Evolutionary conservation across 2,329 filamentous ascomycete genomes (phyloP).

Genomic region (Neonectria ditissima): DNA sequence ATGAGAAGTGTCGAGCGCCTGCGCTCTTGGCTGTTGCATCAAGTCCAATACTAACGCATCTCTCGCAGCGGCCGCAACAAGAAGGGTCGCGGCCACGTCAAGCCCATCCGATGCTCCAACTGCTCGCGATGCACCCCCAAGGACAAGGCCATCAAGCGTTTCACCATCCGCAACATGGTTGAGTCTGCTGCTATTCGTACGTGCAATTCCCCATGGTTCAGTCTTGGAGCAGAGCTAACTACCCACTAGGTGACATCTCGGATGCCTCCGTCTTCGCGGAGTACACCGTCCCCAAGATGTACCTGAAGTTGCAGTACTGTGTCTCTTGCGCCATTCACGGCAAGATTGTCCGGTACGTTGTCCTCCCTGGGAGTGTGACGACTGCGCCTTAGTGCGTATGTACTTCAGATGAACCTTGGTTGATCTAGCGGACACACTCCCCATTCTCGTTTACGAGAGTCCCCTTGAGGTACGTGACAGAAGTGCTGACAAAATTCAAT

Average conservation of each 20-base stretch:
- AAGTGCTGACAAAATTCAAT: slow-evolving; percentile 69
- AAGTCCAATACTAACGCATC: slow-evolving; percentile 32
- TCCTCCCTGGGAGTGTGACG: slow-evolving; percentile 68
- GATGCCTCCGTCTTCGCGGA: slow-evolving; percentile 99
- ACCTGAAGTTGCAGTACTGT: slow-evolving; percentile 99
- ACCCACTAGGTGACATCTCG: slow-evolving; percentile 92
- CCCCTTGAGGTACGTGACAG: slow-evolving; percentile 44
- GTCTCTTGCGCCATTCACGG: slow-evolving; percentile 99
- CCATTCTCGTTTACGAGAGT: slow-evolving; percentile 22
- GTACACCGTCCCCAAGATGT: slow-evolving; percentile 99
- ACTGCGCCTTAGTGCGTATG: slow-evolving; percentile 63
- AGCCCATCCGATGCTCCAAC: slow-evolving; percentile 89
- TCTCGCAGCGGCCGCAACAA: slow-evolving; percentile 91
- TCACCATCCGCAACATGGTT: slow-evolving; percentile 99
- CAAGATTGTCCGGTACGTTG: slow-evolving; percentile 99
- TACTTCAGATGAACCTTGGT: slow-evolving; percentile 72
- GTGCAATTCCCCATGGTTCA: slow-evolving; percentile 55
- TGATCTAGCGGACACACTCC: slow-evolving; percentile 57
- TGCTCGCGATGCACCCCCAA: slow-evolving; percentile 91
- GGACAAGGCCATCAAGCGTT: slow-evolving; percentile 99
- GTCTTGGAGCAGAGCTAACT: slow-evolving; percentile 23
- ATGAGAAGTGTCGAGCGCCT: slow-evolving; percentile 27
- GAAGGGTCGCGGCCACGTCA: slow-evolving; percentile 99
- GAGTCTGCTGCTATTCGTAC: slow-evolving; percentile 99
- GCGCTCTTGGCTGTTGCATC: slow-evolving; percentile 16